phyloP scores from a whole-genome alignment of 2,329 filamentous ascomycete species.

The Elsinoe fawcettii region DNA sequence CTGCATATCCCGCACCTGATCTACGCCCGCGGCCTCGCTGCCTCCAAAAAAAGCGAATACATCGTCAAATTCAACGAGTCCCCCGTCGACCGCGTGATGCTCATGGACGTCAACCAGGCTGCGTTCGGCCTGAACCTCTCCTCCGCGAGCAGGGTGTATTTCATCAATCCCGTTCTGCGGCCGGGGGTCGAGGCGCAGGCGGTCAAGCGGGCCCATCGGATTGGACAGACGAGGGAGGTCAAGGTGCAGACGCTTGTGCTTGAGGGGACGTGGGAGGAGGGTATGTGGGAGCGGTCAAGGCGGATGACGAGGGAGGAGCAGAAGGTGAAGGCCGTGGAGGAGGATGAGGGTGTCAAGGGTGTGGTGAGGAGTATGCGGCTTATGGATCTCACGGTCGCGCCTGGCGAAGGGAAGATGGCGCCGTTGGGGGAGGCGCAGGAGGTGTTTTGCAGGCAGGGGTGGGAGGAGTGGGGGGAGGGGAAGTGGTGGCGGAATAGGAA shows the following conservation, averaged over 20 bases:
- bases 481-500: slow-evolving; percentile 36
- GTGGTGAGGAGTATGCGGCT: slow-evolving; percentile 52
- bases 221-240: slow-evolving; percentile 72
- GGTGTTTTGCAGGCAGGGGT: slow-evolving; percentile 37
- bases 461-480: slow-evolving; percentile 17
- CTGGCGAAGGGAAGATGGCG: slow-evolving; percentile 33
- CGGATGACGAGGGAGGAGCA: slow-evolving; percentile 62
- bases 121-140: slow-evolving; percentile 82
- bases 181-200: slow-evolving; percentile 81
- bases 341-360: slow-evolving; percentile 50
- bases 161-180: slow-evolving; percentile 79
- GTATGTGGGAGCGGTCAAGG: slow-evolving; percentile 64
- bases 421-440: slow-evolving; percentile 35
- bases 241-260: slow-evolving; percentile 81
- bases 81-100: slow-evolving; percentile 62
- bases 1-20: slow-evolving; percentile 55
- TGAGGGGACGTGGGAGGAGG: slow-evolving; percentile 72
- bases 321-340: slow-evolving; percentile 50
- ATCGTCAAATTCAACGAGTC: slow-evolving; percentile 69
- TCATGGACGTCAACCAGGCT: slow-evolving; percentile 88
- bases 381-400: slow-evolving; percentile 35
- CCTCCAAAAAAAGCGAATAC: slow-evolving; percentile 62
- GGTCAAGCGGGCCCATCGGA: slow-evolving; percentile 80
- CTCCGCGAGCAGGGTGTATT: slow-evolving; percentile 76
- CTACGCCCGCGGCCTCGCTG: slow-evolving; percentile 57